Percentiles rank a stretch among this genome's conserved stretches.
phyloP scores from a whole-genome alignment of 2,329 filamentous ascomycete species.

The Monilinia fructicola region DNA sequence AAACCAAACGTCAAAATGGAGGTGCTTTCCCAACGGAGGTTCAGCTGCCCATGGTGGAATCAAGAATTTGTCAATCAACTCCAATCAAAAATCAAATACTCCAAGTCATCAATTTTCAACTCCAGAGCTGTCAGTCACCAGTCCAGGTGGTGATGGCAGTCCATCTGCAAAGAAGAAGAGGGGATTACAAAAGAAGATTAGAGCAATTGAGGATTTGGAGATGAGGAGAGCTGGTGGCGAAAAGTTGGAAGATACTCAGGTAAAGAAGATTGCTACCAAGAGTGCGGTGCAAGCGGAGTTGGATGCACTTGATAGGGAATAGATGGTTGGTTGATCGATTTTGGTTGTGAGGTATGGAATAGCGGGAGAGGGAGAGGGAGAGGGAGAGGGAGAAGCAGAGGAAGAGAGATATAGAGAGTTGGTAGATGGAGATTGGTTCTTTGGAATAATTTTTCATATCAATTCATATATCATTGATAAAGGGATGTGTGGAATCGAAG shows the following conservation, averaged over 20 bases:
- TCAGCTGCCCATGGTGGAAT: constrained; percentile 29
- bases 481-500: background rate
- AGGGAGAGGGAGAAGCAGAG: no score
- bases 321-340: background rate
- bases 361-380: background rate
- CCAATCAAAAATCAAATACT: constrained; percentile 20
- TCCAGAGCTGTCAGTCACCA: constrained; percentile 54
- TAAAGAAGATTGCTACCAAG: constrained; percentile 97
- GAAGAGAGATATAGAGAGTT: background rate
- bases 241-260: constrained; percentile 96
- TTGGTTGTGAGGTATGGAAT: background rate
- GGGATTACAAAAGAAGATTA: constrained; percentile 92
- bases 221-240: constrained; percentile 93
- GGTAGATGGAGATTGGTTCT: background rate
- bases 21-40: constrained; percentile 9
- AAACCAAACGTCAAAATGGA: constrained; percentile 18
- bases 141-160: constrained; percentile 53
- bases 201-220: constrained; percentile 96
- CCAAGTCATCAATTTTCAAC: constrained; percentile 35
- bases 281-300: constrained; percentile 80
- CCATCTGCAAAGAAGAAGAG: constrained; percentile 94
- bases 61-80: constrained; percentile 41
- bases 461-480: constrained; percentile 14
- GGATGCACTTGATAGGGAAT: constrained; percentile 45
- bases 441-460: constrained; percentile 18